phyloP scores from a whole-genome alignment of 2,329 filamentous ascomycete species.

The Colletotrichum lindemuthianum region DNA sequence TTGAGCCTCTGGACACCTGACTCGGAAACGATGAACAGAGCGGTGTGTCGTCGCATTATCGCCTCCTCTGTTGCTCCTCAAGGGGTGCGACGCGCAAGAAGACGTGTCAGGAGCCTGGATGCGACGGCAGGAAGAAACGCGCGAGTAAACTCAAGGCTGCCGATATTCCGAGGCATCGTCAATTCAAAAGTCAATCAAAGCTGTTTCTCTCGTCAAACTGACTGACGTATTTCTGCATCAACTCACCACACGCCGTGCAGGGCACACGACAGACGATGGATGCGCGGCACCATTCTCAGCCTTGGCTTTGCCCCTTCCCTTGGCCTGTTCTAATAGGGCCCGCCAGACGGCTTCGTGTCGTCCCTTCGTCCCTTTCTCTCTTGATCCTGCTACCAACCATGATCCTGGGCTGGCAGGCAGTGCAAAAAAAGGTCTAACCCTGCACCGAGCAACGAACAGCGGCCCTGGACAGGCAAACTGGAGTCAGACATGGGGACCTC shows the following conservation, averaged over 20 bases:
- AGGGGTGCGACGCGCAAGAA: slow-evolving; percentile 21
- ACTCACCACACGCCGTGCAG: neutral
- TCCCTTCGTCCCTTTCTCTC: slow-evolving; percentile 12
- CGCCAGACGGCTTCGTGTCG: neutral
- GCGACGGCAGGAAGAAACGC: slow-evolving; percentile 1
- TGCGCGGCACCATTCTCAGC: slow-evolving; percentile 24
- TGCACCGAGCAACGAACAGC: slow-evolving; percentile 18
- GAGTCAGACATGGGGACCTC: neutral
- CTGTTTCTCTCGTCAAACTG: neutral
- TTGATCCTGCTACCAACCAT: neutral
- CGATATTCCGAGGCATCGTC: neutral
- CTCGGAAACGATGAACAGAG: slow-evolving; percentile 21
- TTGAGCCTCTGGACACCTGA: slow-evolving; percentile 21
- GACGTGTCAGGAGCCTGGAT: slow-evolving; percentile 9
- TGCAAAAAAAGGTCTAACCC: slow-evolving; percentile 22
- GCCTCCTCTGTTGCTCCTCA: neutral
- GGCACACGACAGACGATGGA: slow-evolving; percentile 6
- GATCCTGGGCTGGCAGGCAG: slow-evolving; percentile 16
- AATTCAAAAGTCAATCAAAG: neutral
- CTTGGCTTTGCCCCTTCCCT: slow-evolving; percentile 21
- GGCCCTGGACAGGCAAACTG: neutral
- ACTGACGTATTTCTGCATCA: no score
- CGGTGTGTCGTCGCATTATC: slow-evolving; percentile 3
- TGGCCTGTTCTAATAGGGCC: no score
- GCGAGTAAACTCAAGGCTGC: neutral